Evolutionary conservation across 208 protist genomes (phyloP).

Genomic region (Leishmania aethiopica): DNA sequence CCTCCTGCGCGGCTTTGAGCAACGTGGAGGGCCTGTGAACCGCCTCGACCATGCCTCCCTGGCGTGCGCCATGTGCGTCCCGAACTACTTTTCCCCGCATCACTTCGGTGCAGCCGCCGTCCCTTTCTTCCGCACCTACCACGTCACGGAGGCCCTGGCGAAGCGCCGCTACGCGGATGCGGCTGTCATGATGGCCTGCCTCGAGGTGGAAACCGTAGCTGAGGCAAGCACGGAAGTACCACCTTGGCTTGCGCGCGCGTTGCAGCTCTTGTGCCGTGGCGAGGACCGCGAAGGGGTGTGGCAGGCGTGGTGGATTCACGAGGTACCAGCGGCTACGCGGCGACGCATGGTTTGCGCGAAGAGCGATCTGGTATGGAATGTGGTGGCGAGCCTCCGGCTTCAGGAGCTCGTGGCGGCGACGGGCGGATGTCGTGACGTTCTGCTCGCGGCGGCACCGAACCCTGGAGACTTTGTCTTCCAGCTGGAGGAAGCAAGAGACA

Average conservation of each 20-base stretch:
- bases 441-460: constrained; percentile 34
- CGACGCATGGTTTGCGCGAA: constrained; percentile 36
- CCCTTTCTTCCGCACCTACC: constrained; percentile 62
- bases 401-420: constrained; percentile 27
- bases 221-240: not conserved
- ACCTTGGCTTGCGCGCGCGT: constrained; percentile 18
- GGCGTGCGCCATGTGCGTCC: constrained; percentile 34
- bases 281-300: constrained; percentile 66
- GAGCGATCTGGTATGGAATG: constrained; percentile 69
- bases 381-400: constrained; percentile 72
- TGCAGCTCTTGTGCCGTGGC: constrained; percentile 39
- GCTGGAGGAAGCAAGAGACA: not conserved
- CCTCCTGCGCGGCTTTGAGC: constrained; percentile 63
- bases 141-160: constrained; percentile 62
- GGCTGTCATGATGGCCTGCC: constrained; percentile 56
- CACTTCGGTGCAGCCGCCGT: constrained; percentile 63
- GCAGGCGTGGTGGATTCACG: constrained; percentile 44
- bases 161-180: constrained; percentile 49
- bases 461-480: constrained; percentile 68
- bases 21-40: constrained; percentile 21
- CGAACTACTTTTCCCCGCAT: constrained; percentile 72
- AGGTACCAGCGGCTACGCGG: constrained; percentile 39
- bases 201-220: constrained; percentile 18
- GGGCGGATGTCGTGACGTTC: constrained; percentile 17
- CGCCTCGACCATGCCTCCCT: constrained; percentile 45